These are phyloP conservation scores for Botrytis porri DNA, from an alignment of 2,329 filamentous ascomycete species.

Conservation along the genomic window DNA sequence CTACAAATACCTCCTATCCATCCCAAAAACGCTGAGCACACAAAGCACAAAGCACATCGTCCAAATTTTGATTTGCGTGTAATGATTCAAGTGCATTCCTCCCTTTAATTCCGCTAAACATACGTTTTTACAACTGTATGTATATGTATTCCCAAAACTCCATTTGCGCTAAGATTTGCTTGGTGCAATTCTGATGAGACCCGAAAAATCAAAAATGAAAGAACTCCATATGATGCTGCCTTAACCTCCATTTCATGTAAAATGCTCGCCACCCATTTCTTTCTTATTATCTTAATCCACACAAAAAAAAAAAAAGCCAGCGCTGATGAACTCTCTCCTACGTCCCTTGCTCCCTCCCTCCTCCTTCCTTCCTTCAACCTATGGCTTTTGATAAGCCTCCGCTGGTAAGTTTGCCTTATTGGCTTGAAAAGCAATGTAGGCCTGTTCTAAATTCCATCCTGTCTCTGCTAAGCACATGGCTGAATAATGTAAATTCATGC, in stretches of 20 bases:
- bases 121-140: constrained; percentile 9
- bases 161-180: background rate
- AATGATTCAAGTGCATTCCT: background rate
- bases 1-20: background rate
- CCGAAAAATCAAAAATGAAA: background rate
- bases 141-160: constrained; percentile 6
- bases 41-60: background rate
- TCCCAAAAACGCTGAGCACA: background rate
- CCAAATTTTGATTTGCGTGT: background rate
- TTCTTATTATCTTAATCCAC: background rate
- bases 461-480: constrained; percentile 77
- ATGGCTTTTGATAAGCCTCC: constrained; percentile 12
- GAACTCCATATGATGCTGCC: background rate
- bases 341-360: no score
- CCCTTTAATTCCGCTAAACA: constrained; percentile 4
- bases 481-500: constrained; percentile 76
- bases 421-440: constrained; percentile 70
- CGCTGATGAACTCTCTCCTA: background rate
- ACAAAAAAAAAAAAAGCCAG: background rate
- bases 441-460: constrained; percentile 75
- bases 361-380: background rate
- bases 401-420: constrained; percentile 56
- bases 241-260: constrained; percentile 4
- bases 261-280: background rate
- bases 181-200: background rate